Conservation (phyloP, 371 early-diverging fungal species). For the Lichtheimia corymbifera region DNA sequence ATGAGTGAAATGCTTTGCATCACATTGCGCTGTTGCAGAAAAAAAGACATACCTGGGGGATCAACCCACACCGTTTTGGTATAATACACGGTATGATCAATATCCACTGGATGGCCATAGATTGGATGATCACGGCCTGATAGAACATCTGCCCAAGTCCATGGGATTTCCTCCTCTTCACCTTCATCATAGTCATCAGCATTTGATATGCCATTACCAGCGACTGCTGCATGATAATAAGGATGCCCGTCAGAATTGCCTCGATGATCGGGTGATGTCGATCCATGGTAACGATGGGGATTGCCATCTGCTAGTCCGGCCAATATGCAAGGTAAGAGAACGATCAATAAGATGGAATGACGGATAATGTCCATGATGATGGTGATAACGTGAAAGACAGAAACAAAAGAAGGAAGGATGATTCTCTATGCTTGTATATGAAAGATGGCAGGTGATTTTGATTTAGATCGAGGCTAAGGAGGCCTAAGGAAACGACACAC, state of each 20-base stretch:
- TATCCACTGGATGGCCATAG: constrained; percentile 7
- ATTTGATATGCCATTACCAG: not conserved
- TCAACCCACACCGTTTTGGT: constrained; percentile 10
- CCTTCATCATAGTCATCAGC: not conserved
- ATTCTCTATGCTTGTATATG: not conserved
- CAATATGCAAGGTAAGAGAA: not conserved
- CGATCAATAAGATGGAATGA: not conserved
- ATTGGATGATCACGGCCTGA: constrained; percentile 1
- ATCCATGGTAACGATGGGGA: not conserved
- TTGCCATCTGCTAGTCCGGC: not conserved
- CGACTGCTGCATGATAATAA: not conserved
- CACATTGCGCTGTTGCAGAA: no score
- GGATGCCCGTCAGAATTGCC: not conserved
- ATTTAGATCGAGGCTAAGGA: no score
- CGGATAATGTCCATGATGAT: not conserved
- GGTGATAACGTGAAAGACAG: not conserved
- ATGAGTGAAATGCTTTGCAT: no score
- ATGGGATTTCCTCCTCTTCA: not conserved
- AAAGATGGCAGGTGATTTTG: not conserved
- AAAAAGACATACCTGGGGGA: not conserved
- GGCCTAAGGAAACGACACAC: no score
- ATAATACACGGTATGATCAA: constrained; percentile 4
- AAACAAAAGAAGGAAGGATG: not conserved
- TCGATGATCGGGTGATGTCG: not conserved
- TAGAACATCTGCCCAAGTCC: not conserved